A percentile compares a stretch with the other conserved stretches of the same genome.
These are phyloP conservation scores for Aspergillus neotritici DNA, from an alignment of 2,329 filamentous ascomycete species.

Conservation along the genomic window DNA sequence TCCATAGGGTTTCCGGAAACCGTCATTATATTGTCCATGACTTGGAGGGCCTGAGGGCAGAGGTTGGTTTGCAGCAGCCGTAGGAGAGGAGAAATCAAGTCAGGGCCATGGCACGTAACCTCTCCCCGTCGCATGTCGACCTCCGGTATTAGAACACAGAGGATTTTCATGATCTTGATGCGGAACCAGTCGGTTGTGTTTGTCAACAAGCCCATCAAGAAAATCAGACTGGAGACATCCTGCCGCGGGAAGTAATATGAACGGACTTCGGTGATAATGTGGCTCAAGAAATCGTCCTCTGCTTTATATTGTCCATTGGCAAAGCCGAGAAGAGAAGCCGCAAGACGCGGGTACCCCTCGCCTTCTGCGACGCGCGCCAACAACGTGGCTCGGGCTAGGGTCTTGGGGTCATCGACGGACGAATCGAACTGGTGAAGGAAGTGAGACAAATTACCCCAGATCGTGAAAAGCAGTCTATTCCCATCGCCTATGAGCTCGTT, in stretches of 20 bases:
- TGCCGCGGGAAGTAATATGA: constrained; percentile 73
- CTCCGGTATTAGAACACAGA: constrained; percentile 77
- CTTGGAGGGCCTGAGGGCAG: constrained; percentile 84
- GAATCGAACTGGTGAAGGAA: constrained; percentile 76
- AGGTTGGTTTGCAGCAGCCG: constrained; percentile 87
- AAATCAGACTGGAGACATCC: constrained; percentile 80
- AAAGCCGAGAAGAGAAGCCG: constrained; percentile 64
- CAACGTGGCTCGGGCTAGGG: constrained; percentile 60
- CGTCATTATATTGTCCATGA: constrained; percentile 91
- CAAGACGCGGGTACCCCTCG: constrained; percentile 63
- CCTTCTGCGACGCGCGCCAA: constrained; percentile 68
- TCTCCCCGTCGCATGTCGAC: constrained; percentile 91
- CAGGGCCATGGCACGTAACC: constrained; percentile 83
- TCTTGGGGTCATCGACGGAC: constrained; percentile 49
- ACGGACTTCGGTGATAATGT: constrained; percentile 67
- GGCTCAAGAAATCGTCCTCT: constrained; percentile 68
- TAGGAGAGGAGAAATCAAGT: constrained; percentile 87
- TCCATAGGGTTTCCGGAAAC: constrained; percentile 91
- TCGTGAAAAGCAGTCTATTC: constrained; percentile 72
- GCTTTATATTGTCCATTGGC: constrained; percentile 60
- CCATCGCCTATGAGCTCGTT: constrained; percentile 77
- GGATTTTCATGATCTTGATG: constrained; percentile 82
- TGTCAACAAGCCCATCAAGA: constrained; percentile 83
- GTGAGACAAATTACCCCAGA: constrained; percentile 86
- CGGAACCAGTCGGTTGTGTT: constrained; percentile 89